Evolutionary conservation across 139 green algal species (phyloP).

Genomic region (Tetraselmis chui): DNA sequence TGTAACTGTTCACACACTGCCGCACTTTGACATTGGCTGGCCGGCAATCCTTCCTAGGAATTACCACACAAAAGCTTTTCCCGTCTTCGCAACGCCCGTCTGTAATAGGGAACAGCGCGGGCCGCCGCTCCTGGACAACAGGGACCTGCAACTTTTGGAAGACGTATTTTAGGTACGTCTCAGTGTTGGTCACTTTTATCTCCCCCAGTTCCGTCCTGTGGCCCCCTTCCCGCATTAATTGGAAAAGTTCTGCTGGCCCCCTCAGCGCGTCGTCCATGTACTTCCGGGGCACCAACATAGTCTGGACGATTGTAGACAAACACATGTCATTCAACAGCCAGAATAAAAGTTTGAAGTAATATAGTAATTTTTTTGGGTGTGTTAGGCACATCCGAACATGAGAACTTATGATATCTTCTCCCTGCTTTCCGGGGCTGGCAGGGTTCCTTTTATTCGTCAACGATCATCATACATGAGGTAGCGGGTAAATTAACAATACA

Average conservation of each 20-base stretch:
- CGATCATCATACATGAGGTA: too few relatives aligned
- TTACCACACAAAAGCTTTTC: not conserved
- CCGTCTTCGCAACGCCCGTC: not conserved
- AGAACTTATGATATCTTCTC: too few relatives aligned
- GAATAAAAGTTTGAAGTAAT: too few relatives aligned
- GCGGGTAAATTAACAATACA: too few relatives aligned
- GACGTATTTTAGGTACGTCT: not conserved
- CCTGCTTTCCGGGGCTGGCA: too few relatives aligned
- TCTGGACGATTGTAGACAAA: too few relatives aligned
- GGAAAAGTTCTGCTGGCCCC: not conserved
- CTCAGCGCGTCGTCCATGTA: not conserved
- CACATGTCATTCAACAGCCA: too few relatives aligned
- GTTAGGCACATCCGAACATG: too few relatives aligned
- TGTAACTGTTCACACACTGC: not conserved
- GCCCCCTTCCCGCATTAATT: not conserved
- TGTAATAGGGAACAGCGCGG: not conserved
- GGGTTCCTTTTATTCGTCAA: too few relatives aligned
- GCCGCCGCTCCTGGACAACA: not conserved
- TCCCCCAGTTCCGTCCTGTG: not conserved
- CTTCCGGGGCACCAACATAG: not conserved
- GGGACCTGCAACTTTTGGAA: not conserved
- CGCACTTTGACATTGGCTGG: not conserved
- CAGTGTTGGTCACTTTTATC: not conserved
- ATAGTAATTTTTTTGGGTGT: too few relatives aligned
- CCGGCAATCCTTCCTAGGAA: not conserved